Base-by-base conservation (phyloP, 176 grass and related monocot genomes). In the Panicum miliaceum region DNA sequence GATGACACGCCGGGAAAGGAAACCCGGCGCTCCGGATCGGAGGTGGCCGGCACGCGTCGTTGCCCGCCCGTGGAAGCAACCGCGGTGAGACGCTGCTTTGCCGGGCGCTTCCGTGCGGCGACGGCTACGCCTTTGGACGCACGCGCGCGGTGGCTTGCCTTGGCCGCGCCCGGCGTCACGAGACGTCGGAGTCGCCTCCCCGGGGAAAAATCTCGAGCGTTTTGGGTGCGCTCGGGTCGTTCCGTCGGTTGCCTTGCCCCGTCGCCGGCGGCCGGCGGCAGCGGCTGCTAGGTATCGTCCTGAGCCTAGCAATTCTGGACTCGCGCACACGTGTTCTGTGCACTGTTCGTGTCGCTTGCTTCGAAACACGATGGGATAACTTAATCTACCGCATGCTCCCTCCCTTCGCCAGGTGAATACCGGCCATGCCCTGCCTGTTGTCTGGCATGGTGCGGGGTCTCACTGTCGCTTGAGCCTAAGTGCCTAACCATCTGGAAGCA, bases 111-210 rank as follows among this genome's bases (percentile, higher is more conserved):
- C 7, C 68, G 77, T 65, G 84, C 68, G 68, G 43, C 45, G 32
- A 86, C 65, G 56, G 66, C 66, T 76, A 79, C 32, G 32, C 27
- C 14, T 27, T 25, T 43, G 64, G 74, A n/a, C 62, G 63, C 62
- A 22, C 72, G 72, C 71, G 29, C 25, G 27, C 29, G 68, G 7
- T 23, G 5, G 51, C 56, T 81, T 81, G 48, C 64, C 79, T 53
- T 57, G 78, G 1, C 45, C 45, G 43, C 59, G 77, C 60, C 7
- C 47, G 26, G 27, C 2, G 27, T 4, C 12, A 14, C 62, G 58
- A 1, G 8, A 12, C 56, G 2, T 3, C 54, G 1, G 58, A 47
- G 42, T 65, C 26, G 45, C 40, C 76, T 7, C 1, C 8, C 8
- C 36, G 2, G 32, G 63, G 32, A 2, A 38, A 80, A 67, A 80